phyloP scores from a whole-genome alignment of 352 stramenopile genomes.

The Pythium plurisporium region DNA sequence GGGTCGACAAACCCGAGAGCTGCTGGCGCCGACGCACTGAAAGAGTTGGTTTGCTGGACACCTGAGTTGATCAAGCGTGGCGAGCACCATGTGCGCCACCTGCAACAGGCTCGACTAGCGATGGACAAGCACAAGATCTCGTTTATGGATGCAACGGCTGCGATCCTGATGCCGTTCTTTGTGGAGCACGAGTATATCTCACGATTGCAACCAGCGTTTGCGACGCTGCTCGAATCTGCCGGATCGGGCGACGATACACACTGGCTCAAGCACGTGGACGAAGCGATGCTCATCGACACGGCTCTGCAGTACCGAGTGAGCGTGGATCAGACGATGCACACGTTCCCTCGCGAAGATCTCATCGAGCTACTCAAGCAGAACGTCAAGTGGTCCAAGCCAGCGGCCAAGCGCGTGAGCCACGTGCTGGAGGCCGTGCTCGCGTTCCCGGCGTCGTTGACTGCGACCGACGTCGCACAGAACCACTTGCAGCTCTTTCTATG shows the following conservation, averaged over 20 bases:
- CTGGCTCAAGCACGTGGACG: slow-evolving; percentile 16
- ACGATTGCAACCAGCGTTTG: neutral
- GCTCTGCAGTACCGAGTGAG: slow-evolving; percentile 31
- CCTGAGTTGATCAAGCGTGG: slow-evolving; percentile 25
- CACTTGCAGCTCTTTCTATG: slow-evolving; percentile 59
- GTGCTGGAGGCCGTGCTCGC: slow-evolving; percentile 57
- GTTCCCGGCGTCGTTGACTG: slow-evolving; percentile 31
- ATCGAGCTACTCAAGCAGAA: slow-evolving; percentile 73
- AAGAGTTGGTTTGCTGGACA: slow-evolving; percentile 16
- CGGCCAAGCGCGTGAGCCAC: slow-evolving; percentile 56
- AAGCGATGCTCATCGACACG: slow-evolving; percentile 34
- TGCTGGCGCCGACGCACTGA: neutral
- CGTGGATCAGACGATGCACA: slow-evolving; percentile 22
- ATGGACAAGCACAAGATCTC: slow-evolving; percentile 44
- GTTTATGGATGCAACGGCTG: slow-evolving; percentile 49
- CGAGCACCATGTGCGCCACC: slow-evolving; percentile 29
- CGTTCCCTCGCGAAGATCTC: slow-evolving; percentile 37
- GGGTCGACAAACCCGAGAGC: neutral
- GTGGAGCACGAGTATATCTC: slow-evolving; percentile 13
- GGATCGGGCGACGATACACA: slow-evolving; percentile 5
- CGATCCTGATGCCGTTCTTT: slow-evolving; percentile 51
- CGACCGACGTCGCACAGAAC: slow-evolving; percentile 19
- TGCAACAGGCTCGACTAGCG: slow-evolving; percentile 45
- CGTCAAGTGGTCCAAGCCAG: slow-evolving; percentile 70
- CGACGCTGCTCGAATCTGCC: slow-evolving; percentile 13